Base-by-base conservation (phyloP, 148 eudicot species). In the Cornus florida region DNA sequence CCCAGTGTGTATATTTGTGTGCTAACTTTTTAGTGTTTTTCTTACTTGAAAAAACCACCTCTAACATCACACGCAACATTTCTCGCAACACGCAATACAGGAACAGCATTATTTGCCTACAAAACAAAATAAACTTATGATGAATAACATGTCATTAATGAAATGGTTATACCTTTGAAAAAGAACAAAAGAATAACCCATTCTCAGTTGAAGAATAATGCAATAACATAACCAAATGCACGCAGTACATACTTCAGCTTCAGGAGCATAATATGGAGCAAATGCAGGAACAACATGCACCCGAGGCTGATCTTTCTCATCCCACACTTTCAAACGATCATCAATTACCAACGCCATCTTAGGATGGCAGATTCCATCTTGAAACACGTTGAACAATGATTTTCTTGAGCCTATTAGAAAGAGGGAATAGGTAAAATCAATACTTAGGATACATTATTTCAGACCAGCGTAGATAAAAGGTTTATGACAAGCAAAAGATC, bases 211-310 rank as follows among this genome's bases (percentile, higher is more conserved):
- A 19, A 62, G 19, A 69, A 39, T 53, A 7, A 24, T 17, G 17
- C 11, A 75, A 76, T 59, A 82, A 62, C 3, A 69, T 67, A 66
- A 24, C 14, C 0, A 69, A 24, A 20, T 31, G 75, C 22, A 77
- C 50, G 28, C 33, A 68, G 71, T 4, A 48, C 24, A 80, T 92
- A 97, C 99, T 88, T 97, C 99, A 67, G 98, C 99, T 88, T 90
- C 95, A 62, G 99, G 99, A 77, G 99, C 94, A 90, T 91, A 94
- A 84, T 97, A 97, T n/a, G 98, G 99, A 84, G 98, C 97, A 90
- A 97, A 97, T 82, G 98, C 95, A 73, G 99, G 99, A 71, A 97
- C 99, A 85, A 97, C 98, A 70, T 97, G 99, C 75, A 97, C 99
- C 53, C 98, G 92, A 73, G 96, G 92, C 80, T 97, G 99, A 88